Evolutionary conservation across 2,329 filamentous ascomycete genomes (phyloP), one percentile per base, ranked within the genome.

Genomic region (Hypoxylon sp.): DNA sequence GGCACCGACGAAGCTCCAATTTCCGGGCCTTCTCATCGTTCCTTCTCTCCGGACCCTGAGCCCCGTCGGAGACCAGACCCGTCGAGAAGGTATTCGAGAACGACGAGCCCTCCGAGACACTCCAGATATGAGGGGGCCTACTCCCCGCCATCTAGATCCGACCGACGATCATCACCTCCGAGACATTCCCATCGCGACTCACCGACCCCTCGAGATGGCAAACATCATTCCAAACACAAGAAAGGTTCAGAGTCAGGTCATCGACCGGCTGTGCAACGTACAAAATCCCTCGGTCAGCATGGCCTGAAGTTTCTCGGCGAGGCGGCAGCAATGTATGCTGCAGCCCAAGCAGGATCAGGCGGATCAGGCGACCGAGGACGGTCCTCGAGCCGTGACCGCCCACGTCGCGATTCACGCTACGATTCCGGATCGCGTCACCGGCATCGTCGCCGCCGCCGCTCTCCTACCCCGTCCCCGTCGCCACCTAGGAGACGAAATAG

Each of bases 271-370:
- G 39, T 76, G 3, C 67, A 74, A 55, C 68, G 65, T 37, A 65
- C 63, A 44, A 71, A 73, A 49, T 65, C 63, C 10, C 61, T 70
- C 6, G 73, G 74, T 19, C 70, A 71, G 15, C 64, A 71, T 19
- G 72, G 74, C 13, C 37, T 76, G 17, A 65, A 62, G 11, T 72
- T 70, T 17, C 49, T 76, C 11, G 59, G 72, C 46, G 72, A 74
- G 59, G 71, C 74, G 0, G 74, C 74, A 13, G 72, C 71, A 2
- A 58, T 72, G 19, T 75, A 74, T 37, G 69, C 72, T 5, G 72
- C 74, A 3, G 58, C 70, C 1, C 69, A 76, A 34, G 65, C 62
- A 15, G 69, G 59, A 26, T 47, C 63, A 56, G 24, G 53, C 17
- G 69, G 59, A 26, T 47, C 63, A 56, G 24, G 53, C 17, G 37